Conservation (phyloP, 108 stramenopile species). For the Nitzschia sp. region DNA sequence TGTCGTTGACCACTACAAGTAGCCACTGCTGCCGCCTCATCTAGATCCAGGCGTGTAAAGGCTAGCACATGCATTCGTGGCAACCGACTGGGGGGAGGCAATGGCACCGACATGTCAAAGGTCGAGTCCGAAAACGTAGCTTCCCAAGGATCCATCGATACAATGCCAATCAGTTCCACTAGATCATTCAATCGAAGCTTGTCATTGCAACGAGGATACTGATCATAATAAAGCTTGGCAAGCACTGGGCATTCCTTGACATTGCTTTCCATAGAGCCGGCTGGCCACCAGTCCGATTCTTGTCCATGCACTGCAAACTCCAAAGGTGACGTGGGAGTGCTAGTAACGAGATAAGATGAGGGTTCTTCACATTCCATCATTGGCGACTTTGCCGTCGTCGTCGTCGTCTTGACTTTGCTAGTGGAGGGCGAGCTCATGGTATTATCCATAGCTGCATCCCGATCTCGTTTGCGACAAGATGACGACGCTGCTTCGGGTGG, state of each 20-base stretch:
- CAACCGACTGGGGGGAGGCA: slow-evolving; percentile 53
- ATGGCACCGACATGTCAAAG: neutral
- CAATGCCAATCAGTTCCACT: slow-evolving; percentile 53
- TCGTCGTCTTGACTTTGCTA: neutral
- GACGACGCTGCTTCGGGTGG: neutral
- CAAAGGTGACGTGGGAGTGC: neutral
- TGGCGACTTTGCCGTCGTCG: neutral
- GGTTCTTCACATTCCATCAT: neutral
- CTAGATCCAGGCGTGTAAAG: slow-evolving; percentile 41
- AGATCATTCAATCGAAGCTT: slow-evolving; percentile 50
- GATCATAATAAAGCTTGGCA: slow-evolving; percentile 62
- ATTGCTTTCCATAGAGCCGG: slow-evolving; percentile 20
- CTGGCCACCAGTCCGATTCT: slow-evolving; percentile 41
- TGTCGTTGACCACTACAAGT: neutral
- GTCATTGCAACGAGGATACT: slow-evolving; percentile 8
- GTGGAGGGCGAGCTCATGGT: neutral
- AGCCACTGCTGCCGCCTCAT: slow-evolving; percentile 17
- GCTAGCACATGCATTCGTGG: slow-evolving; percentile 58
- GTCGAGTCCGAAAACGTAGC: slow-evolving; percentile 31
- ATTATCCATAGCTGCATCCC: neutral
- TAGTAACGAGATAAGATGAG: neutral
- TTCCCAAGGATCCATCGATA: slow-evolving; percentile 47
- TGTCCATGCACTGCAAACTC: neutral
- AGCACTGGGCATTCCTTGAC: slow-evolving; percentile 37
- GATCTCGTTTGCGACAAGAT: slow-evolving; percentile 11